phyloP scores from a whole-genome alignment of 2,329 filamentous ascomycete genomes.

The Alternaria atra region DNA sequence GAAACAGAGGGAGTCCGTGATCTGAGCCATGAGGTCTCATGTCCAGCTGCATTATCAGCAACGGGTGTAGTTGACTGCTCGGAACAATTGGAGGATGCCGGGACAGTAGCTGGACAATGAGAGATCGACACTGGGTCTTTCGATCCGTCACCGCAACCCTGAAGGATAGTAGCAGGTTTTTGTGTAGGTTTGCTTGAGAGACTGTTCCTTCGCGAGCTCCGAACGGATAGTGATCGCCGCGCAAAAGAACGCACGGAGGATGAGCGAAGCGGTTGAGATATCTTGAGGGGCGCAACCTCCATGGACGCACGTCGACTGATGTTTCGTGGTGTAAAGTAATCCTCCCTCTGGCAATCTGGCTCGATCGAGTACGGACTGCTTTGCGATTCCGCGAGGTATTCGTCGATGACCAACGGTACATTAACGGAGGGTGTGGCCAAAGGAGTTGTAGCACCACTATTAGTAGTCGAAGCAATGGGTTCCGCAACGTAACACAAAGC shows the following conservation, averaged over 20 bases:
- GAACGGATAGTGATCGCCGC: constrained; percentile 40
- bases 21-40: constrained; percentile 32
- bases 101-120: constrained; percentile 8
- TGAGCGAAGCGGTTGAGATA: constrained; percentile 39
- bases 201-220: constrained; percentile 42
- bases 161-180: constrained; percentile 50
- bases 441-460: constrained; percentile 24
- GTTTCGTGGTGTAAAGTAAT: constrained; percentile 44
- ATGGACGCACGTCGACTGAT: constrained; percentile 39
- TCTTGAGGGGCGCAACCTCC: constrained; percentile 42
- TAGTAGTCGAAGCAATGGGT: constrained; percentile 51
- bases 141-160: constrained; percentile 51
- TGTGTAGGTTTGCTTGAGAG: constrained; percentile 31
- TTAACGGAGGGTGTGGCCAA: constrained; percentile 19
- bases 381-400: constrained; percentile 21
- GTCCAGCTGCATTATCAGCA: constrained; percentile 22
- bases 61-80: constrained; percentile 24
- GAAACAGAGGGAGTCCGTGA: constrained; percentile 24
- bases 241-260: constrained; percentile 49
- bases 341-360: constrained; percentile 58
- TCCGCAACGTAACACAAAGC: constrained; percentile 61
- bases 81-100: not conserved
- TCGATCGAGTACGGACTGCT: constrained; percentile 43
- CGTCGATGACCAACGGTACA: constrained; percentile 26
- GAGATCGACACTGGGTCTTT: constrained; percentile 31